Conservation (phyloP, 225 moss, liverwort and hornwort genomes). For the Bryum argenteum region DNA sequence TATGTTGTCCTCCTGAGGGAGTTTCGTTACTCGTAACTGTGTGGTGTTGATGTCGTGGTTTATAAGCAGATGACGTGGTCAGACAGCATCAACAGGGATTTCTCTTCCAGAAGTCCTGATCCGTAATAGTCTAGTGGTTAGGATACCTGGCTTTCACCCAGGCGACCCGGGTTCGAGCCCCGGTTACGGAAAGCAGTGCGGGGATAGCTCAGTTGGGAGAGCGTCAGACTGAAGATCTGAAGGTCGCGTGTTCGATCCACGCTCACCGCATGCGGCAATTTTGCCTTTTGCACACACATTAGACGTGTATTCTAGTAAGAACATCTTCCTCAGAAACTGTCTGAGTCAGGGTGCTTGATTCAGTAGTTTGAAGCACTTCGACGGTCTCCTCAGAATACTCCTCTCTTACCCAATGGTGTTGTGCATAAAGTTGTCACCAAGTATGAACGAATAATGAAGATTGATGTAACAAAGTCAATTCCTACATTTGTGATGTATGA, state of each 20-base stretch:
- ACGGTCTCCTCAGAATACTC: no score
- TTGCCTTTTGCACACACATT: no score
- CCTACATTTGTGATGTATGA: no score
- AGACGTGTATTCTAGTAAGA: no score
- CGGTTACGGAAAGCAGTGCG: conserved; percentile 1
- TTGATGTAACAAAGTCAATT: no score
- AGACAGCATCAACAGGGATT: fast-evolving
- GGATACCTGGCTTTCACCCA: conserved; percentile 32
- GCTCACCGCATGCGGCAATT: neutral
- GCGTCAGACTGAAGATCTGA: conserved; percentile 1
- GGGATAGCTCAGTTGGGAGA: conserved; percentile 33
- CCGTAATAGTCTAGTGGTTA: conserved; percentile 36
- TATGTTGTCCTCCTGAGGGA: neutral
- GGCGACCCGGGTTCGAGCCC: conserved; percentile 30
- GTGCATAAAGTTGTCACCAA: no score
- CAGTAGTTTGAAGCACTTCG: no score
- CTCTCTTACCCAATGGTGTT: no score
- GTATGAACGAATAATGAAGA: no score
- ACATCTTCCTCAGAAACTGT: no score
- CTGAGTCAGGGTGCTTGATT: no score
- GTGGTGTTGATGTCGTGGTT: no score
- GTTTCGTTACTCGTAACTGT: neutral
- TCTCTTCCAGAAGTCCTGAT: fast-evolving
- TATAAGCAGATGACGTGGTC: fast-evolving
- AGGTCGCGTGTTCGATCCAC: conserved; percentile 1